Evolutionary conservation across 2,329 filamentous ascomycete genomes (phyloP), one percentile per base, ranked within the genome.

Genomic region (Atkinsonella hypoxylon): DNA sequence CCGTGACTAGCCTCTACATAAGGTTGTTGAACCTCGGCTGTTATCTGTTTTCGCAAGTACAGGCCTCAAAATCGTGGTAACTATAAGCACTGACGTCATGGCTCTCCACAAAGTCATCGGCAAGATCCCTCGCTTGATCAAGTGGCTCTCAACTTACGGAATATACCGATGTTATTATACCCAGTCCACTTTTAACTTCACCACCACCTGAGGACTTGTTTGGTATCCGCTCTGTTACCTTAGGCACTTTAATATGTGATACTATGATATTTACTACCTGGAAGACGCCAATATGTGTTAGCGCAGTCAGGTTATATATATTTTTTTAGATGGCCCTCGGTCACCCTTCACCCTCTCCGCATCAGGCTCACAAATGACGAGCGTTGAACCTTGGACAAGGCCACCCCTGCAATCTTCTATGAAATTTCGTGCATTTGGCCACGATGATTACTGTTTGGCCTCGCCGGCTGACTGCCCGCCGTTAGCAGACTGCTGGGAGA

Each of bases 371-470:
- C 17, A 9, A 7, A 38, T 17, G 36, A 13, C 15, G 7, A 12
- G 11, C 9, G 17, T 18, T 18, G 2, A 2, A 18, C 15, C 13
- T 4, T 20, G 18, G 9, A 42, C 17, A 42, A 15, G 26, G 8
- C 26, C 7, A 9, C 39, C 10, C 12, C 3, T 41, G 39, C 18
- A 36, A 36, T 41, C 26, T 11, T 22, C 44, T 43, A 49, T 9
- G 17, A 15, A 36, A 49, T 39, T 32, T 44, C 47, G 40, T 49
- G 47, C 10, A 49, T 49, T 12, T 43, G 26, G 13, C 47, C 47
- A 17, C 31, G 47, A 10, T 42, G 38, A 34, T 48, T 26, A 32
- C 34, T 38, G 11, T 30, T 39, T 31, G 34, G 22, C 20, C 15
- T 42, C n/a, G 15, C 46, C 15, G 13, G n/a, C 15, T 15, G 15